Percentiles rank a stretch among this genome's conserved stretches.
Conservation (phyloP, 2,329 filamentous ascomycete genomes). For the Calonectria leucothoes region DNA sequence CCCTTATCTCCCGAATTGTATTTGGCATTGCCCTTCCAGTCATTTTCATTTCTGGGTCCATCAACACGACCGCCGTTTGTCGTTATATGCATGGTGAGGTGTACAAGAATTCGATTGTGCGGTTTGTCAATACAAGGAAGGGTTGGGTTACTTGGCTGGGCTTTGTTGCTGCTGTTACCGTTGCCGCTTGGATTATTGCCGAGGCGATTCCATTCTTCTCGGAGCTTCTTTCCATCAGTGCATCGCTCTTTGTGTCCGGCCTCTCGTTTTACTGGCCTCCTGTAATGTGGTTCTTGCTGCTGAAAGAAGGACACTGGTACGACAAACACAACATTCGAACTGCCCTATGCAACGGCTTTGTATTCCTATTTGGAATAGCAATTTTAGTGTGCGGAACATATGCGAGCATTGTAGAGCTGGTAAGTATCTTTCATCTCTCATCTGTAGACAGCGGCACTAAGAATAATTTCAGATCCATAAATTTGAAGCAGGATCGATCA, state of each 20-base stretch:
- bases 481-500: too few relatives aligned
- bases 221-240: conserved; percentile 50
- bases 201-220: conserved; percentile 68
- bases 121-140: conserved; percentile 52
- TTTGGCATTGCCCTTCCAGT: conserved; percentile 76
- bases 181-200: conserved; percentile 75
- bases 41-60: conserved; percentile 64
- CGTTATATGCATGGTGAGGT: conserved; percentile 52
- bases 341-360: neutral
- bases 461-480: too few relatives aligned
- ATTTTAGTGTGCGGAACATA: conserved; percentile 13
- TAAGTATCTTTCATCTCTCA: too few relatives aligned
- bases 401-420: conserved; percentile 8
- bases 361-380: conserved; percentile 6
- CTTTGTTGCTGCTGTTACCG: conserved; percentile 67
- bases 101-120: conserved; percentile 48
- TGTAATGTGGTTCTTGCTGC: conserved; percentile 52
- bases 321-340: neutral
- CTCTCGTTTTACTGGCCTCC: conserved; percentile 51
- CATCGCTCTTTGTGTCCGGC: conserved; percentile 57
- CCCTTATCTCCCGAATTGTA: conserved; percentile 67
- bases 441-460: too few relatives aligned
- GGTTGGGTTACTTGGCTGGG: conserved; percentile 64
- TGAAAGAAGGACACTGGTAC: conserved; percentile 34
- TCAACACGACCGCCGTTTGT: conserved; percentile 59